phyloP scores from a whole-genome alignment of 1,284 basidiomycete genomes.

The Trichosporon sp. region DNA sequence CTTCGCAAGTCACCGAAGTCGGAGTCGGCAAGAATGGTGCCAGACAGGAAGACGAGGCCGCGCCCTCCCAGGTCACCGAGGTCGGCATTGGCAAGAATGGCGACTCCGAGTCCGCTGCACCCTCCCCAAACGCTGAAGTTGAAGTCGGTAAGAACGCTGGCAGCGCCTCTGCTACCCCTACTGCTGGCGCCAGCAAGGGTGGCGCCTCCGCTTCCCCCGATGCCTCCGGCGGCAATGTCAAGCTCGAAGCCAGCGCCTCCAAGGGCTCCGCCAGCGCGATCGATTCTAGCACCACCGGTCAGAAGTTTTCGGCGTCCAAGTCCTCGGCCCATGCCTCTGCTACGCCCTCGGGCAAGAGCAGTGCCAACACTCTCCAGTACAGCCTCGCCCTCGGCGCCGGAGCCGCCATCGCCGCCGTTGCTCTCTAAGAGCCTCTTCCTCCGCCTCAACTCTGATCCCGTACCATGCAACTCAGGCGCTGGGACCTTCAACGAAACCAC shows the following conservation, averaged over 20 bases:
- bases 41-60: not conserved
- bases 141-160: too few relatives aligned
- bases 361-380: not conserved
- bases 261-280: not conserved
- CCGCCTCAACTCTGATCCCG: not conserved
- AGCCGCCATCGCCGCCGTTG: not conserved
- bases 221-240: not conserved
- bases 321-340: not conserved
- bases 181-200: not conserved
- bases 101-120: too few relatives aligned
- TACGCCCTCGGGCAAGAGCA: not conserved
- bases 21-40: slow-evolving; percentile 1
- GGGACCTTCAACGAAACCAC: not conserved
- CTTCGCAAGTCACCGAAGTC: slow-evolving; percentile 1
- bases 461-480: not conserved
- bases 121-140: too few relatives aligned
- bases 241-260: not conserved
- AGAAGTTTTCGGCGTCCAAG: not conserved
- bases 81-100: slow-evolving; percentile 2
- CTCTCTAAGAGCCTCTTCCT: not conserved
- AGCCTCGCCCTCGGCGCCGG: not conserved
- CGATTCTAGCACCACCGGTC: not conserved
- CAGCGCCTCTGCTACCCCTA: not conserved
- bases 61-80: not conserved
- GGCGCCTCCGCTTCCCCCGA: not conserved